Percentiles rank a stretch among this genome's conserved stretches.
Conservation (phyloP, 1,284 basidiomycete genomes). For the Rhodotorula mucilaginosa region DNA sequence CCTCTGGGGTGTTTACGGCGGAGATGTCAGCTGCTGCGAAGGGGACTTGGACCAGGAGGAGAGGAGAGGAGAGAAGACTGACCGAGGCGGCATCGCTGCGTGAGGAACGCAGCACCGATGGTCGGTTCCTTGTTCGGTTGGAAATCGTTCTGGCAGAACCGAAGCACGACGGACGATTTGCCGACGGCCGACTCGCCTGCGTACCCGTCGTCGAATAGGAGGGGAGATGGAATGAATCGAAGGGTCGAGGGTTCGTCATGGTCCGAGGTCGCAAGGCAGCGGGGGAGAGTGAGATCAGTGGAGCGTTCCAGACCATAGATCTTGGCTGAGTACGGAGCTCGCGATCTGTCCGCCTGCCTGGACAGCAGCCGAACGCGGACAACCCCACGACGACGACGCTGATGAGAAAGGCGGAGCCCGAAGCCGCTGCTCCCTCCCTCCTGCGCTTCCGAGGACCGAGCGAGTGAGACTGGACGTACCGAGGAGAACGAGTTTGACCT, state of each 20-base stretch:
- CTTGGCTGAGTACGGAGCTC: too few species aligned
- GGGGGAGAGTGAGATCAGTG: too few species aligned
- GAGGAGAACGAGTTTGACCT: conserved; percentile 83
- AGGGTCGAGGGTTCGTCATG: neutral
- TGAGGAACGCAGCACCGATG: conserved; percentile 62
- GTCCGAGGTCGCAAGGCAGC: neutral
- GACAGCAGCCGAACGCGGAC: too few species aligned
- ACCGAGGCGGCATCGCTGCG: conserved; percentile 55
- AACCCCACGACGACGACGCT: neutral
- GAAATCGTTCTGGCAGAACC: conserved; percentile 94
- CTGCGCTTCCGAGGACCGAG: neutral
- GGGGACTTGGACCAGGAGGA: neutral
- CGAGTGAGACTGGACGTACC: conserved; percentile 14
- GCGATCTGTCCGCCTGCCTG: too few species aligned
- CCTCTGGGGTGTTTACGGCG: conserved; percentile 54
- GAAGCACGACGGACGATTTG: conserved; percentile 97
- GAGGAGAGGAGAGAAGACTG: neutral
- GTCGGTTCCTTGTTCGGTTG: conserved; percentile 97
- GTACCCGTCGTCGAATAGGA: neutral
- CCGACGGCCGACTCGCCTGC: conserved; percentile 93
- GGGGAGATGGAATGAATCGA: neutral
- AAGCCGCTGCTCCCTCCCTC: neutral
- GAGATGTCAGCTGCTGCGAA: neutral
- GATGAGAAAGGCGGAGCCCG: neutral
- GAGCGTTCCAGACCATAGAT: too few species aligned